Evolutionary conservation across 192 early-diverging fungal species (phyloP), one percentile per base, ranked within the genome.

Genomic region (Linnemannia exigua): DNA sequence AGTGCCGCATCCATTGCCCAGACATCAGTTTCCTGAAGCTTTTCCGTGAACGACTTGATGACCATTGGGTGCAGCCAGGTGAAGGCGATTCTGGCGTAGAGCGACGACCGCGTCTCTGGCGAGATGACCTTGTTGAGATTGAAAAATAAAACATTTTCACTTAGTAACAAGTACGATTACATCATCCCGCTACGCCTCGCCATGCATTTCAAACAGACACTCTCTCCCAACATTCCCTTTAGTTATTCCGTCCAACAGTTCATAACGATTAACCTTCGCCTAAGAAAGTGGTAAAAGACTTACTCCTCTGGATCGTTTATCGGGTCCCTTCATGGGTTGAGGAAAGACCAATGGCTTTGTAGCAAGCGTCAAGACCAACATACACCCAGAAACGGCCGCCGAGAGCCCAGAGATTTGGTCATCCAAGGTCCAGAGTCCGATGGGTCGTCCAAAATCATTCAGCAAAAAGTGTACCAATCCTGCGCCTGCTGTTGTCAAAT

Each of bases 31-130:
- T 86, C 84, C 70, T 77, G 74, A 5, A 86, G 74, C 47, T 75
- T 86, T 31, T 61, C 79, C 1, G 1, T 66, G 75, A 71, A 72
- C 6, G 84, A 79, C 38, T 86, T 86, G 74, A 77, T 75, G 17
- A 86, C 84, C 84, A 86, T 86, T 12, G 84, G 74, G 28, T 86
- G 84, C 14, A 86, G 51, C 84, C 84, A 86, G 7, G 84, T 86
- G 66, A 86, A 86, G 1, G 84, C 84, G 41, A 86, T 74, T 28
- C 74, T 63, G 25, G 84, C 77, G 63, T 86, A 86, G 19, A 86
- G 46, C 4, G 84, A 86, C 5, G 84, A 86, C 16, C 84, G 67
- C 5, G 77, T 86, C 63, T 86, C 84, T 44, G 84, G 84, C 19
- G 77, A 80, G 28, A 86, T 86, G 22, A 86, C 63, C 84, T 86